phyloP scores from a whole-genome alignment of 768 basidiomycete species.

The Collybia mongolica region DNA sequence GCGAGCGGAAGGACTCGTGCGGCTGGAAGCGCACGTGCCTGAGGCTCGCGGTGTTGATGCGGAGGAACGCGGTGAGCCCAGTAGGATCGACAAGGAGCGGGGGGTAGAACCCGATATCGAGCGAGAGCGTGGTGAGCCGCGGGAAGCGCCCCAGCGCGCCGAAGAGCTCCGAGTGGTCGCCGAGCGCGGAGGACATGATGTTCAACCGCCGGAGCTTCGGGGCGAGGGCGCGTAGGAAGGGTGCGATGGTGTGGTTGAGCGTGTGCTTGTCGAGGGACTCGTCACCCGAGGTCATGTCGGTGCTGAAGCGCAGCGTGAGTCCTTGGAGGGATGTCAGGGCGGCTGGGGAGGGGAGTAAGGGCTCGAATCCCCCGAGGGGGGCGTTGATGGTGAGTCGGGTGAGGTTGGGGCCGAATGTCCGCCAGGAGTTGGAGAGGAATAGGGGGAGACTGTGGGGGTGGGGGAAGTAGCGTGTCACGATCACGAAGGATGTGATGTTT shows the following conservation, averaged over 20 bases:
- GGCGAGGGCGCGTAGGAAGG: slow-evolving; percentile 3
- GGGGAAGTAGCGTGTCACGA: slow-evolving; percentile 10
- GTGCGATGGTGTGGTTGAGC: background rate
- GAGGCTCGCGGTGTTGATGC: slow-evolving; percentile 4
- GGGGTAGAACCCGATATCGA: slow-evolving; percentile 13
- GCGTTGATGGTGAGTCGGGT: slow-evolving; percentile 11
- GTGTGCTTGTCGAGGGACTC: background rate
- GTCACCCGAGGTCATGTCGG: slow-evolving; percentile 6
- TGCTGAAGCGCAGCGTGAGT: slow-evolving; percentile 9
- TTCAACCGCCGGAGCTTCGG: slow-evolving; percentile 5
- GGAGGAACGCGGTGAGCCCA: slow-evolving; percentile 9
- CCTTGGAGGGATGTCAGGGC: slow-evolving; percentile 5
- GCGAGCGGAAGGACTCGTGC: slow-evolving; percentile 9
- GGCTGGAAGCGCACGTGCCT: slow-evolving; percentile 13
- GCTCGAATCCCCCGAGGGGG: slow-evolving; percentile 5
- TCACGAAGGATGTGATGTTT: slow-evolving; percentile 9
- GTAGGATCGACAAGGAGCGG: slow-evolving; percentile 8
- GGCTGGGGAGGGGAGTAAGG: slow-evolving; percentile 5
- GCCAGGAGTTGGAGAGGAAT: slow-evolving; percentile 9
- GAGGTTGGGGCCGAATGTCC: slow-evolving; percentile 8
- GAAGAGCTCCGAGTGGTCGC: slow-evolving; percentile 12
- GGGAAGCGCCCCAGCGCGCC: slow-evolving; percentile 5
- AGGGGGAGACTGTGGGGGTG: slow-evolving; percentile 8
- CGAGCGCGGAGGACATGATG: slow-evolving; percentile 9
- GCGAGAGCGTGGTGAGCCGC: slow-evolving; percentile 5